Conservation (phyloP, 192 early-diverging fungal species). For the Coemansia sp. region DNA sequence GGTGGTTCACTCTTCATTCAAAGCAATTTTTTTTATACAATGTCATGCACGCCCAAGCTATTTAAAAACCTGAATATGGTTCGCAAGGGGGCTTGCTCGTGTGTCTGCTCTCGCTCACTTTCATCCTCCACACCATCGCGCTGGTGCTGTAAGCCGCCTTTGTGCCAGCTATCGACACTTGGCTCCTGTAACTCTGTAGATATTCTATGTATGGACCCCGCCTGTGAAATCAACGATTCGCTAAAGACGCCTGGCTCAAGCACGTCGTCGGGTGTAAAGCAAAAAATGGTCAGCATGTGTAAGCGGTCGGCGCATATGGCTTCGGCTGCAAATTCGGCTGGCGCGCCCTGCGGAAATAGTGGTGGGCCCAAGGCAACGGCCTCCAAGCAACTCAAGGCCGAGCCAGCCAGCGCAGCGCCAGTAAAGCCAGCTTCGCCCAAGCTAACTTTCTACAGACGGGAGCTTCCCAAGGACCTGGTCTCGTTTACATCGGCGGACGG, state of each 20-base stretch:
- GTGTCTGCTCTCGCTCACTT: background rate
- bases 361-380: background rate
- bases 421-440: conserved; percentile 13
- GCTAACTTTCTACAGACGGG: conserved; percentile 62
- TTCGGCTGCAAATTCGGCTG: background rate
- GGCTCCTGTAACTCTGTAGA: background rate
- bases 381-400: background rate
- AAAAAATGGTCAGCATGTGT: conserved; percentile 32
- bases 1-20: background rate
- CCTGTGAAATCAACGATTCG: background rate
- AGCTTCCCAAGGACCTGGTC: conserved; percentile 63
- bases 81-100: background rate
- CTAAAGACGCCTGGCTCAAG: background rate
- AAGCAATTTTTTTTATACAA: background rate
- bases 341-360: too few species aligned
- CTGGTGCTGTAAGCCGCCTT: background rate
- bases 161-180: conserved; percentile 5
- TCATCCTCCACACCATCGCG: background rate
- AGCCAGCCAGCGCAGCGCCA: background rate
- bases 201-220: background rate
- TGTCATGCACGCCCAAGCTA: background rate
- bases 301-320: conserved; percentile 6
- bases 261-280: conserved; percentile 12
- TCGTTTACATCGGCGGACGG: conserved; percentile 79
- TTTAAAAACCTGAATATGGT: background rate